A percentile compares a stretch with the other conserved stretches of the same genome.
phyloP scores from a whole-genome alignment of 108 stramenopile species.

The Cyclotella cryptica region DNA sequence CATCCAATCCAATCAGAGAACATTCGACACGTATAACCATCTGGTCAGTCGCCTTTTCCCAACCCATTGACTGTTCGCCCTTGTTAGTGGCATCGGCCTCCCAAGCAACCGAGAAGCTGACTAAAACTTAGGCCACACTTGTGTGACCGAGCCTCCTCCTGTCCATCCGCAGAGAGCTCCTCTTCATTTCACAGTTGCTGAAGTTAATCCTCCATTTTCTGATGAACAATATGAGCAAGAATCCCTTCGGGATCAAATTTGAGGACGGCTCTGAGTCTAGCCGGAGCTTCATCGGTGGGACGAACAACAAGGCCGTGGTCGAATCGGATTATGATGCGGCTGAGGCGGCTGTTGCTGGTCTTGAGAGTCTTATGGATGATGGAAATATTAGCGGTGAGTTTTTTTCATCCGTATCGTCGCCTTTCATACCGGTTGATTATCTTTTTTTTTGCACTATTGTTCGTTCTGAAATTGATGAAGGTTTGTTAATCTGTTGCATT shows the following conservation, averaged over 20 bases:
- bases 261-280: not conserved
- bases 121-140: no score
- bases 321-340: slow-evolving; percentile 20
- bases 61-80: no score
- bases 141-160: no score
- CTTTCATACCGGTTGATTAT: not conserved
- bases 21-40: no score
- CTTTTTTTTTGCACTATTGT: no score
- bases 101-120: no score
- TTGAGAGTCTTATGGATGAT: slow-evolving; percentile 35
- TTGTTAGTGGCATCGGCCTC: no score
- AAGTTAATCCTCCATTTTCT: no score
- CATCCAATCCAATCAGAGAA: no score
- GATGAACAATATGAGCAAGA: not conserved
- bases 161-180: no score
- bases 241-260: slow-evolving; percentile 7
- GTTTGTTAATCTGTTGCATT: not conserved
- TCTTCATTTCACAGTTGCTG: no score
- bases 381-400: slow-evolving; percentile 15
- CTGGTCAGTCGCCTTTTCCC: no score
- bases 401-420: not conserved
- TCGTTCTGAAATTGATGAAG: not conserved
- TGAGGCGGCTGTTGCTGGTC: slow-evolving; percentile 40
- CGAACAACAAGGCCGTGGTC: not conserved
- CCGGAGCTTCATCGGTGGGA: not conserved